Conservation (phyloP, 345 rosid species). For the Murraya paniculata region DNA sequence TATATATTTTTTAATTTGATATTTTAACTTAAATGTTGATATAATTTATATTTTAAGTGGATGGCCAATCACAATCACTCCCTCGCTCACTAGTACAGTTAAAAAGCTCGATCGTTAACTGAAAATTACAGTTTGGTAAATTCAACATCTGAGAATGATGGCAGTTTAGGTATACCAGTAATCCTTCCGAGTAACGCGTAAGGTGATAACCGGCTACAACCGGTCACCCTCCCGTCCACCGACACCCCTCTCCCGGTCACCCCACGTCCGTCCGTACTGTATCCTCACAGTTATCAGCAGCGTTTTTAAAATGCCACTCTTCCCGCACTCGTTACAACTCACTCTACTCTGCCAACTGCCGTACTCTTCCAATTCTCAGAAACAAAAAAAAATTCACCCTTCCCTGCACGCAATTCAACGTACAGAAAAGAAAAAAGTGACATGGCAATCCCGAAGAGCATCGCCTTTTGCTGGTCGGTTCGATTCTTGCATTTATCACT, state of each 20-base stretch:
- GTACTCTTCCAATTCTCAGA: neutral
- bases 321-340: slow-evolving; percentile 18
- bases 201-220: slow-evolving; percentile 26
- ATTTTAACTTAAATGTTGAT: too few relatives aligned
- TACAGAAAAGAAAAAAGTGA: neutral
- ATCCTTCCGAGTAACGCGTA: slow-evolving; percentile 17
- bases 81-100: neutral
- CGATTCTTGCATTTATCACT: neutral
- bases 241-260: slow-evolving; percentile 30
- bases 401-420: neutral
- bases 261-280: neutral
- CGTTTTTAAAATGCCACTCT: slow-evolving; percentile 25
- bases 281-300: too few relatives aligned
- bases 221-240: slow-evolving; percentile 29
- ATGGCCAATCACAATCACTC: neutral
- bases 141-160: slow-evolving; percentile 1
- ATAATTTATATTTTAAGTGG: neutral
- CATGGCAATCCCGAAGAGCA: slow-evolving; percentile 7
- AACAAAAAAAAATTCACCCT: neutral
- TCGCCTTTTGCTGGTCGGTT: neutral
- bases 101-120: neutral
- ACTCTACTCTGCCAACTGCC: neutral
- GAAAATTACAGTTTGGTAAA: slow-evolving; percentile 13
- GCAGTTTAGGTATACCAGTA: slow-evolving; percentile 27
- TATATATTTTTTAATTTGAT: too few relatives aligned